Conservation (phyloP, 2,329 filamentous ascomycete genomes). For the Herpotrichia juniperi region DNA sequence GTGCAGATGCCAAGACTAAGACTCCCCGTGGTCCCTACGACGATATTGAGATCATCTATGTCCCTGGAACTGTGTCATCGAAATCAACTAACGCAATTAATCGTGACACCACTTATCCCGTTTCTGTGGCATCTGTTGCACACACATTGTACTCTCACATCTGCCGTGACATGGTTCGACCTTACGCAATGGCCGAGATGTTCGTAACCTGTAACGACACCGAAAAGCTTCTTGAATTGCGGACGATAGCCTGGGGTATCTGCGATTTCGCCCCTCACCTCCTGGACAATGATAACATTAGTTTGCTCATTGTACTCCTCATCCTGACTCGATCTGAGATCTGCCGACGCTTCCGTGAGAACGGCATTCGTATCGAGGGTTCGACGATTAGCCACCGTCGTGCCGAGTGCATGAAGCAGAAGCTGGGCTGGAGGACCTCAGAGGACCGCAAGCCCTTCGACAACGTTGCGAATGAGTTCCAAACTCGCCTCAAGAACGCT, state of each 20-base stretch:
- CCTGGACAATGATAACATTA: slow-evolving; percentile 46
- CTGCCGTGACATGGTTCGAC: slow-evolving; percentile 42
- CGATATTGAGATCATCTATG: slow-evolving; percentile 47
- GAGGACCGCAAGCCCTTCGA: slow-evolving; percentile 44
- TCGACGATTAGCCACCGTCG: slow-evolving; percentile 46
- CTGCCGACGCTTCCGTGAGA: slow-evolving; percentile 41
- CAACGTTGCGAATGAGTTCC: slow-evolving; percentile 40
- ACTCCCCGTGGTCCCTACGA: slow-evolving; percentile 40
- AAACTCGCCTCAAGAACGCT: slow-evolving; percentile 43
- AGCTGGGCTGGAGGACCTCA: slow-evolving; percentile 40
- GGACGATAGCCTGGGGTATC: slow-evolving; percentile 41
- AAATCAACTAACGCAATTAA: slow-evolving; percentile 42
- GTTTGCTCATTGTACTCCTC: slow-evolving; percentile 42
- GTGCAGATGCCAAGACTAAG: slow-evolving; percentile 22
- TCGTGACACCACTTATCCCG: slow-evolving; percentile 40
- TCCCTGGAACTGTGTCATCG: slow-evolving; percentile 44
- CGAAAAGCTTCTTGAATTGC: slow-evolving; percentile 37
- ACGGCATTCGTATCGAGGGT: slow-evolving; percentile 46
- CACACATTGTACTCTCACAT: slow-evolving; percentile 40
- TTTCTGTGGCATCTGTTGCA: slow-evolving; percentile 42
- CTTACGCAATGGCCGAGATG: slow-evolving; percentile 40
- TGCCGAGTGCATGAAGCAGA: slow-evolving; percentile 46
- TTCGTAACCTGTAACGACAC: slow-evolving; percentile 41
- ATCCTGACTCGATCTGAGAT: slow-evolving; percentile 44
- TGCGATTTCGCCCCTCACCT: slow-evolving; percentile 46